Conservation (phyloP, 176 grass and related monocot species). For the Otatea glauca region DNA sequence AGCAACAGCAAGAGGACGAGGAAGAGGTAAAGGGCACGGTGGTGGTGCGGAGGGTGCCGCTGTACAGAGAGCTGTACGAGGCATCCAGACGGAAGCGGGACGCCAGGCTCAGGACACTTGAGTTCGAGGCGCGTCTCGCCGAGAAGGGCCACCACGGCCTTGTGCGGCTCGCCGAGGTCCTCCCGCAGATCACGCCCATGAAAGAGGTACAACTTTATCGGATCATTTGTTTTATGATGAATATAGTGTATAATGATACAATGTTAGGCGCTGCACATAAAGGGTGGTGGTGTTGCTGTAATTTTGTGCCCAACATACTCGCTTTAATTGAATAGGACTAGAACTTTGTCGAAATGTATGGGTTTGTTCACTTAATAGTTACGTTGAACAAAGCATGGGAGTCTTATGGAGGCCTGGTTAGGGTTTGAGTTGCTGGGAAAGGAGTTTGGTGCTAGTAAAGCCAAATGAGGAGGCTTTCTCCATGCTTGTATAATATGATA, state of each 20-base stretch:
- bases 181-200: slow-evolving; percentile 20
- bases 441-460: neutral
- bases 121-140: slow-evolving; percentile 52
- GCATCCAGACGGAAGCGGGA: slow-evolving; percentile 53
- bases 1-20: slow-evolving; percentile 10
- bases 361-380: neutral
- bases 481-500: neutral
- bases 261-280: neutral
- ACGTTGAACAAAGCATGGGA: neutral
- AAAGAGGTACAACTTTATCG: slow-evolving; percentile 43
- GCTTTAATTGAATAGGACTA: neutral
- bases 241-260: neutral
- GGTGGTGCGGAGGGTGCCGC: slow-evolving; percentile 32
- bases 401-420: neutral
- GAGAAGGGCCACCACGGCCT: slow-evolving; percentile 49
- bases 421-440: slow-evolving; percentile 20
- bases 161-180: neutral
- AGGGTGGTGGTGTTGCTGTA: neutral
- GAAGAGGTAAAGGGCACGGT: slow-evolving; percentile 16
- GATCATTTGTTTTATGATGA: slow-evolving; percentile 2
- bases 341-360: neutral
- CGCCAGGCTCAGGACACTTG: slow-evolving; percentile 47
- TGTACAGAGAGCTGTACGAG: slow-evolving; percentile 56
- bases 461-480: neutral
- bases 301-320: neutral